Evolutionary conservation across 2,329 filamentous ascomycete species (phyloP), one percentile per base, ranked within the genome.

Genomic region (Tolypocladium endophyticum): DNA sequence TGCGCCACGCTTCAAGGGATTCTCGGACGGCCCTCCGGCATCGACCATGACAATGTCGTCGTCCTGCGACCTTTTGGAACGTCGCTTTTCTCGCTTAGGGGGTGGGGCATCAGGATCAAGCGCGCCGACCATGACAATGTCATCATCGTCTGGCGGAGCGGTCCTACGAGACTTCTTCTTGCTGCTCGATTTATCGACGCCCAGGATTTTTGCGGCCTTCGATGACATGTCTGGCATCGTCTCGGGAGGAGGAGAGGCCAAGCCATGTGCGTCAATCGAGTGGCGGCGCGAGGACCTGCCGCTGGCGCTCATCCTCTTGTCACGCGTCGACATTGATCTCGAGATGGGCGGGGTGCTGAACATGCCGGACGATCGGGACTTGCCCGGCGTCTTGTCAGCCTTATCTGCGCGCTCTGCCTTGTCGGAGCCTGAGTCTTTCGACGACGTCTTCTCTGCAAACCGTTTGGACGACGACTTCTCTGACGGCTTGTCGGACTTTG

Each of bases 131-230:
- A 83, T 79, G 45, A 79, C 71, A 53, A 80, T 73, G 50, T 84
- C 81, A 33, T 82, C 79, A 9, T 83, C 78, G 16, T 77, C 76
- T 14, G 71, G 71, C 20, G 65, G 57, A 43, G 65, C 63, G 9
- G 61, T 45, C 63, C 78, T 84, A 59, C 81, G 80, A 38, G 70
- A 65, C 70, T 82, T 76, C 58, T 73, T 76, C 63, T 72, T 76
- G 63, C 72, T 73, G 52, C 68, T 69, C 18, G 73, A 71, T 58
- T 73, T 75, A 47, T 77, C 77, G 30, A 82, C 65, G 76, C 92
- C 84, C 2, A 94, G 84, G 58, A 93, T 74, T 72, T 87, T 92
- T 38, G 90, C 89, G 35, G 90, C 90, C 73, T 95, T 96, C 54
- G 85, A 81, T 9, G 87, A 81, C 69, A 90, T 81, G 57, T 84